These are phyloP conservation scores for Jackrogersella multiformis DNA, from an alignment of 495 filamentous ascomycete species.

Conservation along the genomic window DNA sequence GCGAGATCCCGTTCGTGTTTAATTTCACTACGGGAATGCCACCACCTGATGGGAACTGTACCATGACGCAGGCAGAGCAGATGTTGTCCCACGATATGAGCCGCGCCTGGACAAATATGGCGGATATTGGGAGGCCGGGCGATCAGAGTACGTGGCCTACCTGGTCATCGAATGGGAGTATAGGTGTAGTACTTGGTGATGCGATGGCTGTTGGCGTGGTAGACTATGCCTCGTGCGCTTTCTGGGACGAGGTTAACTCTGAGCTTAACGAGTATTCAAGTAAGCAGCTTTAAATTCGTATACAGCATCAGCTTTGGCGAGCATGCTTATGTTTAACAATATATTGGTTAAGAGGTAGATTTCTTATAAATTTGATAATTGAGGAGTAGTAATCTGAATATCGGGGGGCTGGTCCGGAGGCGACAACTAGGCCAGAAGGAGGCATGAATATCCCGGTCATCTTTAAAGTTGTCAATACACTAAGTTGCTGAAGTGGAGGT, in stretches of 20 bases:
- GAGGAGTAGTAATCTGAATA: too few relatives aligned
- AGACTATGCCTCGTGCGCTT: conserved; percentile 46
- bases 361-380: too few relatives aligned
- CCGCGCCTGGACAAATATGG: conserved; percentile 53
- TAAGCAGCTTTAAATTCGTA: not conserved
- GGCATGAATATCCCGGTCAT: too few relatives aligned
- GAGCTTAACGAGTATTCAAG: conserved; percentile 29
- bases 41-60: conserved; percentile 46
- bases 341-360: too few relatives aligned
- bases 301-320: too few relatives aligned
- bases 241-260: conserved; percentile 47
- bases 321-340: too few relatives aligned
- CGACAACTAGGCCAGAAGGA: too few relatives aligned
- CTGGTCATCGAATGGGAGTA: conserved; percentile 34
- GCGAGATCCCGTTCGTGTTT: conserved; percentile 56
- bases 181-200: conserved; percentile 46
- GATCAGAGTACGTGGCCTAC: conserved; percentile 44
- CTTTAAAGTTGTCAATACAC: too few relatives aligned
- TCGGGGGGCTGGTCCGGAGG: too few relatives aligned
- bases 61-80: conserved; percentile 44
- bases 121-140: conserved; percentile 42
- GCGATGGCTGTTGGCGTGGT: conserved; percentile 37
- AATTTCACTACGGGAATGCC: conserved; percentile 46
- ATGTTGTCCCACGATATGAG: conserved; percentile 47
- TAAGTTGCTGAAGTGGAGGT: too few relatives aligned